Base-by-base conservation (phyloP, 2,329 filamentous ascomycete genomes). In the Thielaviopsis populi region DNA sequence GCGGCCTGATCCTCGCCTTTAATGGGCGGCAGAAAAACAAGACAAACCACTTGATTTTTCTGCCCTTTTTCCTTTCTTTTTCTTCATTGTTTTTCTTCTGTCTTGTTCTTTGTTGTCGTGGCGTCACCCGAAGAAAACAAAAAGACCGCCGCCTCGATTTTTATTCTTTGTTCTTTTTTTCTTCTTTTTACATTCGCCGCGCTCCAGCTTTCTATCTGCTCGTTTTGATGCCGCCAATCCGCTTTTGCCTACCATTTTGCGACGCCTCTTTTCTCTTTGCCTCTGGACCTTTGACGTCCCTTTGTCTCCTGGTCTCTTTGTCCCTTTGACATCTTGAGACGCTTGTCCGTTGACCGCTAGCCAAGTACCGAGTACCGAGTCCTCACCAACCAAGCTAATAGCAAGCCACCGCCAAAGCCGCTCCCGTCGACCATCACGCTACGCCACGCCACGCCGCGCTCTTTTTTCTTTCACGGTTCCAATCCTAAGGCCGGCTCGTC, bases 31-130 rank as follows among this genome's bases (percentile, higher is more conserved):
- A 50, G 46, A 19, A 50, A 50, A 50, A 41, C 53, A 56, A n/a
- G 24, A 30, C 33, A 56, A 17, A n/a, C 53, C 10, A 17, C 30
- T 37, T 33, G 30, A 30, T 37, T 54, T 30, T n/a, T 33, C n/a
- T 3, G 24, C n/a, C 22, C 4, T 56, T 37, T 62, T 42, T 40
- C 22, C 27, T 41, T 59, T 2, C 17, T n/a, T 48, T 41, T 59
- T 40, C 48, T 59, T 48, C 11, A 17, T 40, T 22, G 58, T 48
- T 13, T 61, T 42, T 19, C 22, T 59, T 41, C 46, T 19, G 3
- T 54, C 11, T 27, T 41, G 48, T 60, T 53, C 30, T 60, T 64
- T 64, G 48, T 60, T 60, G 61, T 61, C 59, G 50, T 61, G 61
- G 56, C 61, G 48, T 56, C 62, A 37, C 59, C 58, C 58, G 17